Conservation (phyloP, 1,139 yeast genomes). For the Debaryomyces coudertii region DNA sequence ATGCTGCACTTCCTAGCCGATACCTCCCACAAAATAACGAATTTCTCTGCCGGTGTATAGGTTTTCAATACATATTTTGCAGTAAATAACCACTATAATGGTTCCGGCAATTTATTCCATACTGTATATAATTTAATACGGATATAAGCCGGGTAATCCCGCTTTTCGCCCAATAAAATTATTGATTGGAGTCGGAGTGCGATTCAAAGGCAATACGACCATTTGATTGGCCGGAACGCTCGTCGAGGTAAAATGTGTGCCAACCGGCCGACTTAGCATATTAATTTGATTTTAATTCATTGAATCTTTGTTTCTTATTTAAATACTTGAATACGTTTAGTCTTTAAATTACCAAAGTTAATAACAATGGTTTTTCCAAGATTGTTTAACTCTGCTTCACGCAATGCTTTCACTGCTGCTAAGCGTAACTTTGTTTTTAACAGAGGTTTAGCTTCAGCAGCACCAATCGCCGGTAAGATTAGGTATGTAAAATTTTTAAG, state of each 20-base stretch:
- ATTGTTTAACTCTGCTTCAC: slow-evolving; percentile 87
- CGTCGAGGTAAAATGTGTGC: slow-evolving; percentile 11
- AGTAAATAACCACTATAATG: slow-evolving; percentile 3
- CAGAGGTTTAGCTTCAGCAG: slow-evolving; percentile 89
- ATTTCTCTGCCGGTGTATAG: neutral
- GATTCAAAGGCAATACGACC: slow-evolving; percentile 15
- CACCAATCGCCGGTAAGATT: slow-evolving; percentile 83
- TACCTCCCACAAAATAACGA: slow-evolving; percentile 13
- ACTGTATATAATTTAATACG: neutral
- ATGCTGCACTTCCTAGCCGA: slow-evolving; percentile 22
- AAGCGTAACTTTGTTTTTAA: slow-evolving; percentile 75
- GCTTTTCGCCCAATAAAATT: slow-evolving; percentile 18
- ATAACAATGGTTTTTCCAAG: slow-evolving; percentile 77
- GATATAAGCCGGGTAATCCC: slow-evolving; percentile 8
- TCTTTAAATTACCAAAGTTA: slow-evolving; percentile 27
- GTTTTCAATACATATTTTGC: slow-evolving; percentile 5
- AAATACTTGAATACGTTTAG: slow-evolving; percentile 13
- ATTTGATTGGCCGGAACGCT: slow-evolving; percentile 21
- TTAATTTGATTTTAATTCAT: slow-evolving; percentile 6
- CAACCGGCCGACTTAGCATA: slow-evolving; percentile 6
- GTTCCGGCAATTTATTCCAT: slow-evolving; percentile 1
- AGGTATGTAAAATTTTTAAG: slow-evolving; percentile 60
- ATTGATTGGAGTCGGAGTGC: slow-evolving; percentile 14
- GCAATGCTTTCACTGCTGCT: slow-evolving; percentile 89
- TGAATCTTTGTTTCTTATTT: slow-evolving; percentile 8